These are phyloP conservation scores for Pseudocercospora macadamiae DNA, from an alignment of 2,329 filamentous ascomycete species.

Conservation along the genomic window DNA sequence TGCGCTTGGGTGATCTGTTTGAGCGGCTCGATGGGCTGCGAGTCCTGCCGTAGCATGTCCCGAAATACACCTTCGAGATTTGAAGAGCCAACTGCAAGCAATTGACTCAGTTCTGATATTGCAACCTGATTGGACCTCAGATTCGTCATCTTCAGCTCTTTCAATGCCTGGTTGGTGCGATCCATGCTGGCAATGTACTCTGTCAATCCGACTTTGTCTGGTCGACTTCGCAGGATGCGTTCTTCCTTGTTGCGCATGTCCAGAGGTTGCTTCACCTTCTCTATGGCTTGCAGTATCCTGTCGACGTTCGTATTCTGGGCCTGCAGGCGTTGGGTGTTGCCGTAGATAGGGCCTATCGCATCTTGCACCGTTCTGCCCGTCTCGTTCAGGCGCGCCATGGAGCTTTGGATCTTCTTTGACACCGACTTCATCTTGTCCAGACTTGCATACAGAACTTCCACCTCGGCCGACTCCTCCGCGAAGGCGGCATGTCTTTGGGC, in stretches of 20 bases:
- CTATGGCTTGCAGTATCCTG: slow-evolving; percentile 80
- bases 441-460: slow-evolving; percentile 67
- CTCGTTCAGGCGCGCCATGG: slow-evolving; percentile 78
- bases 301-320: slow-evolving; percentile 89
- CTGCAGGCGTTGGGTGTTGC: slow-evolving; percentile 87
- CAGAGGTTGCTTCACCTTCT: slow-evolving; percentile 83
- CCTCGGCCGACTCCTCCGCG: slow-evolving; percentile 69
- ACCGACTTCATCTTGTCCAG: slow-evolving; percentile 91
- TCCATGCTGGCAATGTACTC: slow-evolving; percentile 90
- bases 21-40: slow-evolving; percentile 80
- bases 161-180: slow-evolving; percentile 80
- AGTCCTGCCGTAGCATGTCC: slow-evolving; percentile 75
- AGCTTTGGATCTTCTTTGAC: slow-evolving; percentile 94
- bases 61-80: slow-evolving; percentile 86
- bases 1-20: slow-evolving; percentile 86
- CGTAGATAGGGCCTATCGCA: slow-evolving; percentile 88
- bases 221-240: slow-evolving; percentile 77
- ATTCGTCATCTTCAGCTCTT: slow-evolving; percentile 86
- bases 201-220: slow-evolving; percentile 76
- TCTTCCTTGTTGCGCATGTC: slow-evolving; percentile 93
- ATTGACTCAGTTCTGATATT: slow-evolving; percentile 73
- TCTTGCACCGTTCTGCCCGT: slow-evolving; percentile 90
- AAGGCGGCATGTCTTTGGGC: slow-evolving; percentile 60
- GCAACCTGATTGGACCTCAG: slow-evolving; percentile 89
- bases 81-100: slow-evolving; percentile 77